Base-by-base conservation (phyloP, 2,329 filamentous ascomycete species). In the Fusarium gaditjirri region DNA sequence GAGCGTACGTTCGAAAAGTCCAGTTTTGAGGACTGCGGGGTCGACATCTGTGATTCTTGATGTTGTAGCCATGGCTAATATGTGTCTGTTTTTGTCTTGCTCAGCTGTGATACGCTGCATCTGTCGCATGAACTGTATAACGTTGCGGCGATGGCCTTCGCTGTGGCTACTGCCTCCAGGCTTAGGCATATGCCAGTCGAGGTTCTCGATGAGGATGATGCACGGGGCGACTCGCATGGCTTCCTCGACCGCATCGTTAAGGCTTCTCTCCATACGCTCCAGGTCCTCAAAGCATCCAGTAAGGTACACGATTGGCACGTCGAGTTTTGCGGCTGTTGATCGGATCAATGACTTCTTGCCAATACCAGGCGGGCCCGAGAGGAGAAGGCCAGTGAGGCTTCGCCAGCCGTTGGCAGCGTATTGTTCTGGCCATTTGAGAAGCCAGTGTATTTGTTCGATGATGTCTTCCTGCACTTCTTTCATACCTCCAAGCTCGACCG, bases 31-130 rank as follows among this genome's bases (percentile, higher is more conserved):
- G 36, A 97, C 83, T 0, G 91, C 91, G 1, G 94, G 91, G 77
- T 98, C 94, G 39, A 99, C 85, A 74, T 92, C 94, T 77, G 97
- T 94, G 0, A 94, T 93, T 39, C 92, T 88, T 79, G 97, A 97
- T 0, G 95, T 98, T 6, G 96, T 96, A 2, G 95, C 96, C 55
- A 98, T 88, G 19, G 97, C 93, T 36, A 98, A 92, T 13, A 98
- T 93, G 3, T 93, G 92, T 78, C 93, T 93, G 6, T 84, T 81
- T 19, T 89, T 90, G 7, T 91, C 91, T 70, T 91, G 90, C 61
- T 93, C 90, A 70, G 92, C 85, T 41, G 90, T 87, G 43, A 98
- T 86, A 61, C 93, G 91, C 76, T 94, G 93, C 92, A 98, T 97
- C 63, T 94, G 97, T 25, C 92, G 92, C 61, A 94, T 85, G 72